These are phyloP conservation scores for Aspergillaceae sp. DNA, from an alignment of 2,329 filamentous ascomycete genomes.

Conservation along the genomic window DNA sequence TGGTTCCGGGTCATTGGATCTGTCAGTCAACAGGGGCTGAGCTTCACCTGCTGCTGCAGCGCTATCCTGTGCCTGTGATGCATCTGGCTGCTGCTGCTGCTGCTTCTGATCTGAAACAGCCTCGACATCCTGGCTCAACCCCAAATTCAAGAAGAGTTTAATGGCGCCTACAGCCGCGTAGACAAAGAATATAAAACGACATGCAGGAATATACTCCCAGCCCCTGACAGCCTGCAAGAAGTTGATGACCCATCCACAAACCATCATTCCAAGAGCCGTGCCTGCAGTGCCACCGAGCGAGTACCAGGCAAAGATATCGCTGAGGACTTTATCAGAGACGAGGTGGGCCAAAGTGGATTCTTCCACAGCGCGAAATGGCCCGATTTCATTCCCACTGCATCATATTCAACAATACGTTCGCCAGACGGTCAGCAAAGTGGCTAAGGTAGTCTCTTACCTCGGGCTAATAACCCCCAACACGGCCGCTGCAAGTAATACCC, in stretches of 20 bases:
- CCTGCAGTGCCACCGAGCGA: constrained; percentile 47
- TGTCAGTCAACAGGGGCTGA: constrained; percentile 23
- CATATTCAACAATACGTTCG: neutral
- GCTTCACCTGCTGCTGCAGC: constrained; percentile 21
- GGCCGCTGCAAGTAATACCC: constrained; percentile 50
- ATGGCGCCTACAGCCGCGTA: constrained; percentile 51
- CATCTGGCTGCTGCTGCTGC: neutral
- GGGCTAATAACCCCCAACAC: constrained; percentile 55
- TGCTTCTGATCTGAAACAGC: constrained; percentile 19
- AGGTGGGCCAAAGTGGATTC: constrained; percentile 57
- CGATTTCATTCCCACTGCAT: constrained; percentile 53
- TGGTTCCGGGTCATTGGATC: constrained; percentile 5
- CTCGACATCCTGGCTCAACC: constrained; percentile 43
- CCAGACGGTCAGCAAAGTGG: constrained; percentile 4
- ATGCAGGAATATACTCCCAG: constrained; percentile 43
- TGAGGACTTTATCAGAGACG: constrained; percentile 45
- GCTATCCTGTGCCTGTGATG: constrained; percentile 8
- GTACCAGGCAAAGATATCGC: constrained; percentile 61
- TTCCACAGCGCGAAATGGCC: constrained; percentile 59
- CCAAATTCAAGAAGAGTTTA: constrained; percentile 47
- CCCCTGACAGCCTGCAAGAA: constrained; percentile 35
- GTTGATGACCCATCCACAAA: constrained; percentile 53
- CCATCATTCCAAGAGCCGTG: constrained; percentile 51
- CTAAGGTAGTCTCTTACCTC: constrained; percentile 22
- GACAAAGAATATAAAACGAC: constrained; percentile 48